Evolutionary conservation across 768 basidiomycete genomes (phyloP).

Genomic region (Amyloporia xantha): DNA sequence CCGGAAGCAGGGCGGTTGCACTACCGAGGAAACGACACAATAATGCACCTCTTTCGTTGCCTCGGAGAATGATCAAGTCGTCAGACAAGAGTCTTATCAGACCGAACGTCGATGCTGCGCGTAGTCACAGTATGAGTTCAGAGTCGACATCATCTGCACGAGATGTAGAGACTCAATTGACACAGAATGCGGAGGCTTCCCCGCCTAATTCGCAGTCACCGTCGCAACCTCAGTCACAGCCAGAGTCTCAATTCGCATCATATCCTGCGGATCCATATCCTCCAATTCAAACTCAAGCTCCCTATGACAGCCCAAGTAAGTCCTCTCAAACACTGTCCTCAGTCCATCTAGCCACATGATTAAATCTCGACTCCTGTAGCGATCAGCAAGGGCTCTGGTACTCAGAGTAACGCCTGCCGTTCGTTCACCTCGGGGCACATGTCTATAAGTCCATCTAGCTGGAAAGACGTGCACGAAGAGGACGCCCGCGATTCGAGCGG

Average conservation of each 20-base stretch:
- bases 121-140: not conserved
- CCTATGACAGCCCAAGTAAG: conserved; percentile 1
- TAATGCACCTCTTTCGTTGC: not conserved
- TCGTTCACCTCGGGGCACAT: not conserved
- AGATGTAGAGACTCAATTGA: conserved; percentile 14
- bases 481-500: not conserved
- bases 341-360: not conserved
- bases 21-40: not conserved
- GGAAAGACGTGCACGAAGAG: not conserved
- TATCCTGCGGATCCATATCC: not conserved
- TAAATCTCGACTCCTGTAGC: not conserved
- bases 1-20: not conserved
- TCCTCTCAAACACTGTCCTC: not conserved
- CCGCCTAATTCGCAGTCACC: not conserved
- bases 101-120: not conserved
- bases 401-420: not conserved
- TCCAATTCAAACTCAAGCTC: not conserved
- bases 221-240: not conserved
- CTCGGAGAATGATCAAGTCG: conserved; percentile 3
- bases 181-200: conserved; percentile 5
- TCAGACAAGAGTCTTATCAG: not conserved
- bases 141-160: conserved; percentile 8
- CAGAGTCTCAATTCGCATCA: not conserved
- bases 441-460: no score
- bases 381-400: not conserved